Conservation (phyloP, 495 filamentous ascomycete genomes). For the Cercophora newfieldiana region DNA sequence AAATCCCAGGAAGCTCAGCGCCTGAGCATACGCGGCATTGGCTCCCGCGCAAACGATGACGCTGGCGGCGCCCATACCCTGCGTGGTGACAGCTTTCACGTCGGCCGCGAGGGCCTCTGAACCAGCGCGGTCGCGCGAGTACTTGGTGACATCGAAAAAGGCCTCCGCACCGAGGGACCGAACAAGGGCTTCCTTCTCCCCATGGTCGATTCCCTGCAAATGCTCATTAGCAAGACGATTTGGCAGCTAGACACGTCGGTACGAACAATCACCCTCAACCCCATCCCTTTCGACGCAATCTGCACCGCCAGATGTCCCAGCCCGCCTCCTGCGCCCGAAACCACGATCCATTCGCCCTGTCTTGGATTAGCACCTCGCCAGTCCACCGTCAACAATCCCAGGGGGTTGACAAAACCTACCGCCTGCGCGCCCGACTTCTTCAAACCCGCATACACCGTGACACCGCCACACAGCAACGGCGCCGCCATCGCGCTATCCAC, state of each 20-base stretch:
- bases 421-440: slow-evolving; percentile 58
- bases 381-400: not conserved
- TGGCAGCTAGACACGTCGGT: slow-evolving; percentile 46
- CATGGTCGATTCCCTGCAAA: slow-evolving; percentile 62
- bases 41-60: slow-evolving; percentile 65
- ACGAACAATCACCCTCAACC: slow-evolving; percentile 57
- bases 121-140: slow-evolving; percentile 40
- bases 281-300: slow-evolving; percentile 63
- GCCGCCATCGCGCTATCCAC: slow-evolving; percentile 60
- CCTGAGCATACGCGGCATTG: slow-evolving; percentile 65
- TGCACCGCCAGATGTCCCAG: slow-evolving; percentile 68
- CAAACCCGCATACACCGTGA: slow-evolving; percentile 59
- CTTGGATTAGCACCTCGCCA: not conserved
- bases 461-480: slow-evolving; percentile 63
- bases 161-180: slow-evolving; percentile 63
- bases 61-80: slow-evolving; percentile 61
- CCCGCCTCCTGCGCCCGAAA: slow-evolving; percentile 68
- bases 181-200: slow-evolving; percentile 61
- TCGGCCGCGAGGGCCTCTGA: slow-evolving; percentile 41
- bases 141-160: slow-evolving; percentile 66
- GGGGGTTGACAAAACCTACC: not conserved
- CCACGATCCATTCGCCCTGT: slow-evolving; percentile 62
- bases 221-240: slow-evolving; percentile 57
- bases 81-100: slow-evolving; percentile 57
- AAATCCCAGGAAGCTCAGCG: slow-evolving; percentile 60